Evolutionary conservation across 2,329 filamentous ascomycete species (phyloP).

Genomic region (Dactylellina drechsleri): DNA sequence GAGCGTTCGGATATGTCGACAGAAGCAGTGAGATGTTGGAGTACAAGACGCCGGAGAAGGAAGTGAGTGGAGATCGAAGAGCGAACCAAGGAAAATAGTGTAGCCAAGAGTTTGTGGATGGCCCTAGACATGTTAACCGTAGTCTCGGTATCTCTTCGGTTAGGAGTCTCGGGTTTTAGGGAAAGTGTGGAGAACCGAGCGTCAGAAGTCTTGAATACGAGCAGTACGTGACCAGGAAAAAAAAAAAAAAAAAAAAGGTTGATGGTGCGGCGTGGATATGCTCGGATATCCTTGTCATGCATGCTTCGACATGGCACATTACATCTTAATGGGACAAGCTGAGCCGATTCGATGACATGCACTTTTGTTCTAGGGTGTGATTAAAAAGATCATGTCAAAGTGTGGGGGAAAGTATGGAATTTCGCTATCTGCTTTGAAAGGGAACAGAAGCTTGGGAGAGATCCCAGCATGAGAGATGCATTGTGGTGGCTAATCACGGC

Average conservation of each 20-base stretch:
- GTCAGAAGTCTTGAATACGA: conserved; percentile 31
- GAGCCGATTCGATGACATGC: conserved; percentile 54
- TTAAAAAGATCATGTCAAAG: conserved; percentile 26
- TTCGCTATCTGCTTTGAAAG: background rate
- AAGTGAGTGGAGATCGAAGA: conserved; percentile 1
- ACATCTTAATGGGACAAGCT: conserved; percentile 41
- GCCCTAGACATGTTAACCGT: conserved; percentile 28
- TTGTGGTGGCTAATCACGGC: background rate
- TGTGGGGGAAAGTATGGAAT: conserved; percentile 26
- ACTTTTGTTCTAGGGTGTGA: conserved; percentile 40
- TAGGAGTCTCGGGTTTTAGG: conserved; percentile 46
- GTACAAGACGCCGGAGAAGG: background rate
- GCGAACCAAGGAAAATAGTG: conserved; percentile 9
- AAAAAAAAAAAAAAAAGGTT: too few species aligned
- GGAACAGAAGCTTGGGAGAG: background rate
- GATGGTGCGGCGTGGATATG: background rate
- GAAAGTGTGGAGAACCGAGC: conserved; percentile 40
- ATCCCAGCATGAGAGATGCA: background rate
- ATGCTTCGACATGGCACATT: conserved; percentile 48
- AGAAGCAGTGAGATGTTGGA: conserved; percentile 16
- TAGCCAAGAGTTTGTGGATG: conserved; percentile 28
- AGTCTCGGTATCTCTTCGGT: conserved; percentile 48
- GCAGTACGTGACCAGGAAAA: conserved; percentile 45
- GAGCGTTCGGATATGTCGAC: background rate
- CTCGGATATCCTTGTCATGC: conserved; percentile 40